Percentiles rank a stretch among this genome's conserved stretches.
These are phyloP conservation scores for Dothideomycetes sp. DNA, from an alignment of 2,329 filamentous ascomycete species.

Conservation along the genomic window DNA sequence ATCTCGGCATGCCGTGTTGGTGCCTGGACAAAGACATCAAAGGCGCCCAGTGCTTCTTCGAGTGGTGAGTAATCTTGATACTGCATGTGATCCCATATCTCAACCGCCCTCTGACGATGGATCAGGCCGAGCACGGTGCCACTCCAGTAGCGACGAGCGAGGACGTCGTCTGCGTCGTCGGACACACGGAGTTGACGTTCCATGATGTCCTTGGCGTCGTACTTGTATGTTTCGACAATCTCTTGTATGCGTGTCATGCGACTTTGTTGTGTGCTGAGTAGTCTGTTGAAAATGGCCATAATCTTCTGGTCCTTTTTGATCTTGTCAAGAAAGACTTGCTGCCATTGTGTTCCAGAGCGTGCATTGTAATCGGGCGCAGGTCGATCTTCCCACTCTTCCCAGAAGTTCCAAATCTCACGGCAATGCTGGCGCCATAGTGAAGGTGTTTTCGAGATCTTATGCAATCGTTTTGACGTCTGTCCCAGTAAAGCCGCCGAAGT, in stretches of 20 bases:
- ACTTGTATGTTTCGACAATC: constrained; percentile 60
- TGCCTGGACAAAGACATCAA: constrained; percentile 81
- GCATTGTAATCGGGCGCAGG: constrained; percentile 39
- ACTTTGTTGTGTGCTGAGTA: constrained; percentile 61
- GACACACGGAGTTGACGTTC: constrained; percentile 53
- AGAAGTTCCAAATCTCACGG: constrained; percentile 58
- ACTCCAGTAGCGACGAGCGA: constrained; percentile 72
- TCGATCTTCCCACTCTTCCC: constrained; percentile 59
- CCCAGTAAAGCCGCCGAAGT: constrained; percentile 40
- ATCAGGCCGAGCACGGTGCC: constrained; percentile 67
- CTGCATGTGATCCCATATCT: constrained; percentile 59
- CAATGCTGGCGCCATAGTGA: constrained; percentile 78
- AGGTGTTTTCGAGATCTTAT: constrained; percentile 58
- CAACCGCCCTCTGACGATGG: constrained; percentile 68
- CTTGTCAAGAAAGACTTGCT: constrained; percentile 36
- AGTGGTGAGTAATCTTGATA: constrained; percentile 48
- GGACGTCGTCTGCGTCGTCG: constrained; percentile 57
- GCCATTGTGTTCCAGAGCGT: constrained; percentile 51
- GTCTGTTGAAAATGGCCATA: constrained; percentile 46
- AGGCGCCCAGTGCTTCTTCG: constrained; percentile 68
- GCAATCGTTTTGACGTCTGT: constrained; percentile 54
- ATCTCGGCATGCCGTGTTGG: constrained; percentile 60
- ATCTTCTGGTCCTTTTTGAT: constrained; percentile 28
- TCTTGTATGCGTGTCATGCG: constrained; percentile 61
- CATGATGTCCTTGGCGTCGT: constrained; percentile 82